Base-by-base conservation (phyloP, 257 asterid species). In the Anisodus tanguticus region DNA sequence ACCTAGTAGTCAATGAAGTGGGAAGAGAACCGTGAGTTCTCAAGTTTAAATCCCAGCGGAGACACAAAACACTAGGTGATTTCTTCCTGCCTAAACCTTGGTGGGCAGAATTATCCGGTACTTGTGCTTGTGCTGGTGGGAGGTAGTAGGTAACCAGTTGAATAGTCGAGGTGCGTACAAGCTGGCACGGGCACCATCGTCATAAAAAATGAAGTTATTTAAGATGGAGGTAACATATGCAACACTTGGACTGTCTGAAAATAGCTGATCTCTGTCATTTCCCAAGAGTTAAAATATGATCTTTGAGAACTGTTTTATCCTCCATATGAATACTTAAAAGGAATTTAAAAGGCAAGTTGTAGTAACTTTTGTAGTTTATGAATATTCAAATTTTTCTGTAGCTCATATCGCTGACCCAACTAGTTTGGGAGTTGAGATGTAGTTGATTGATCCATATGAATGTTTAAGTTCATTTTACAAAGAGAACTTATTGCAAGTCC, bases 361-460 rank as follows among this genome's bases (percentile, higher is more conserved):
- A 64, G 43, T 26, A 64, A 64, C 41, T 64, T 64, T 64, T 64
- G 45, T 31, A 26, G 71, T 31, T 64, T 10, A 26, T 26, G 17
- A 11, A 10, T 64, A 64, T 5, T 64, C 26, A 3, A 4, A 0
- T 64, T 64, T 35, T 64, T 31, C 12, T 4, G 6, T 64, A 26
- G n/a, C 10, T 26, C 71, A 64, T 64, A 64, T 64, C 12, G 3
- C 43, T 26, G 71, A 64, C 63, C 15, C 12, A 7, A 22, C 13
- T 6, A 22, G 41, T 76, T 76, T 49, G 63, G 63, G 58, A 49
- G 51, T 49, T 76, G 62, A 26, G 4, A 72, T 4, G 19, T 51
- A 51, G 63, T 51, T 26, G 49, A 67, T 47, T 51, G 81, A 76
- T 49, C 81, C 81, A 49, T 22, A 51, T 74, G 13, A 49, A 47